Percentiles rank a stretch among this genome's conserved stretches.
Conservation (phyloP, 2,329 filamentous ascomycete genomes). For the Cladosporium velox region DNA sequence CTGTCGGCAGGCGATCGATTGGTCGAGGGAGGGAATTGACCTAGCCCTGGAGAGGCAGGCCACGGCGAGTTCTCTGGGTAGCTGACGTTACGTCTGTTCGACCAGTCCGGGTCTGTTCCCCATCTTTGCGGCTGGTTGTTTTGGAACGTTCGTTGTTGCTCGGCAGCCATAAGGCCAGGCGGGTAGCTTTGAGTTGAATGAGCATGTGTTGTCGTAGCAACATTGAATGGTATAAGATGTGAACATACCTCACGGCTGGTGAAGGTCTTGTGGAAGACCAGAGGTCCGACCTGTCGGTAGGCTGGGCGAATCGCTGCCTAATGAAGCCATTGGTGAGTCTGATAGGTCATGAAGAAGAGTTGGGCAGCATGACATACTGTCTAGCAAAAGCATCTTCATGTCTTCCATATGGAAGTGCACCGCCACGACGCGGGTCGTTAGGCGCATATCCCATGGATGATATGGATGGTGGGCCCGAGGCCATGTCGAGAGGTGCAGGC, state of each 20-base stretch:
- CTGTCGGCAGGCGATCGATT: constrained; percentile 27
- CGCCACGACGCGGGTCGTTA: constrained; percentile 21
- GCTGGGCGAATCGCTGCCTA: constrained; percentile 33
- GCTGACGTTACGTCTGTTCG: constrained; percentile 30
- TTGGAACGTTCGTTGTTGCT: constrained; percentile 26
- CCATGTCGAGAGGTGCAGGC: constrained; percentile 23
- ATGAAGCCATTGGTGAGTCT: constrained; percentile 12
- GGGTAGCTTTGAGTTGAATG: constrained; percentile 32
- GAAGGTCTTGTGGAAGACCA: constrained; percentile 33
- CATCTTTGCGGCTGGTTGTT: constrained; percentile 31
- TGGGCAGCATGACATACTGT: constrained; percentile 24
- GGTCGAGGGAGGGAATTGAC: constrained; percentile 29
- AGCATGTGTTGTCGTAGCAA: constrained; percentile 25
- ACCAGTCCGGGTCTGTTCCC: constrained; percentile 32
- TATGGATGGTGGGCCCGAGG: constrained; percentile 23
- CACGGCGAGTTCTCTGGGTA: constrained; percentile 33
- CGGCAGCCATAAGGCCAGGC: constrained; percentile 29
- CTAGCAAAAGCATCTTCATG: constrained; percentile 27
- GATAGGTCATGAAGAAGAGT: constrained; percentile 4
- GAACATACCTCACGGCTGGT: constrained; percentile 33
- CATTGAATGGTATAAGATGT: constrained; percentile 21
- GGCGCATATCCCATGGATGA: constrained; percentile 33
- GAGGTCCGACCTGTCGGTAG: constrained; percentile 30
- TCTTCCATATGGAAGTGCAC: constrained; percentile 22
- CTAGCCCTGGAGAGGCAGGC: constrained; percentile 33